Percentiles rank a stretch among this genome's conserved stretches.
Evolutionary conservation across 768 basidiomycete species (phyloP).

Genomic region (Amanita muscaria): DNA sequence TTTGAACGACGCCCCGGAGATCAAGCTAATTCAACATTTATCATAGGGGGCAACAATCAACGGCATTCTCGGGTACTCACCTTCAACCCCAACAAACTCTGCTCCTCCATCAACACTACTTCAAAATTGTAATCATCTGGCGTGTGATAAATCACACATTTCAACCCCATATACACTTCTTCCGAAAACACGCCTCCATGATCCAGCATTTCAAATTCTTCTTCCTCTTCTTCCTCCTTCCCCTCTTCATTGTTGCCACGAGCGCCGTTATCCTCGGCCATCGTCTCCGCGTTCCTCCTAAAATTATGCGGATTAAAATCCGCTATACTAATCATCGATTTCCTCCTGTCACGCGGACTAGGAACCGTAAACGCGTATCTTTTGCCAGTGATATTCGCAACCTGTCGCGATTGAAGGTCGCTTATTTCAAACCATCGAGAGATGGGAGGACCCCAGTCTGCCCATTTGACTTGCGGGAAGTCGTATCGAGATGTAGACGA

Average conservation of each 20-base stretch:
- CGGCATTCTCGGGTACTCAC: conserved; percentile 19
- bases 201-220: conserved; percentile 6
- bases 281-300: too few species aligned
- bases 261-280: too few species aligned
- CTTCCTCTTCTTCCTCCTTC: too few species aligned
- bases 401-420: too few species aligned
- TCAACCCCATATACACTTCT: conserved; percentile 18
- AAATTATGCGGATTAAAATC: too few species aligned
- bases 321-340: too few species aligned
- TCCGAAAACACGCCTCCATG: conserved; percentile 17
- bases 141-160: conserved; percentile 13
- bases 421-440: conserved; percentile 30
- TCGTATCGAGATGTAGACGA: background rate
- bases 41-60: too few species aligned
- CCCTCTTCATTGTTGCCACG: too few species aligned
- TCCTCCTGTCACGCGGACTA: too few species aligned
- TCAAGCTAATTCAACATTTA: too few species aligned
- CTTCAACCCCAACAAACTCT: conserved; percentile 28
- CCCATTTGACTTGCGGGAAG: conserved; percentile 17
- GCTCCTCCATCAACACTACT: conserved; percentile 33
- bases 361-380: too few species aligned
- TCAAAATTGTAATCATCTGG: conserved; percentile 15
- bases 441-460: conserved; percentile 24
- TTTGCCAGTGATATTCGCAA: too few species aligned
- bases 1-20: background rate